phyloP scores from a whole-genome alignment of 176 grass and related monocot species.

The Avena eriantha region DNA sequence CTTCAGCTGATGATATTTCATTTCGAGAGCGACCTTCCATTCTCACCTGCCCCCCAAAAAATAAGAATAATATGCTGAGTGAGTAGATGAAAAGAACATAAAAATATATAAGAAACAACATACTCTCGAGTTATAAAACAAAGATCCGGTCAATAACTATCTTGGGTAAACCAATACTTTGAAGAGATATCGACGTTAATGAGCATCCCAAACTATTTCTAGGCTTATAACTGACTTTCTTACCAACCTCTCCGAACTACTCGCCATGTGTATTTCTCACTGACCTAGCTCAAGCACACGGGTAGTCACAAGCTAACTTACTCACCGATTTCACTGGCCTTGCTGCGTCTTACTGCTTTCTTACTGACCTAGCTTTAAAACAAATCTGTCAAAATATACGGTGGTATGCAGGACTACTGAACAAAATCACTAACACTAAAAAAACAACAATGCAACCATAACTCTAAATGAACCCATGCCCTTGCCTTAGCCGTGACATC shows the following conservation, averaged over 20 bases:
- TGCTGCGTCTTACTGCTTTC: not conserved
- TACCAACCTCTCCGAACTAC: not conserved
- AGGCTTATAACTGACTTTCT: not conserved
- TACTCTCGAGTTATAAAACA: not conserved
- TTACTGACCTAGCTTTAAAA: not conserved
- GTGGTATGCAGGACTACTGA: not conserved
- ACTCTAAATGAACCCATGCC: not conserved
- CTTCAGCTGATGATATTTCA: slow-evolving; percentile 72
- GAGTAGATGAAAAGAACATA: not conserved
- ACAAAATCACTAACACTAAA: not conserved
- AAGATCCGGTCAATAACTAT: not conserved
- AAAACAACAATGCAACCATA: not conserved
- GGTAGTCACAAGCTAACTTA: not conserved
- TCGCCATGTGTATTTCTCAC: not conserved
- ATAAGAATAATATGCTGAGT: not conserved
- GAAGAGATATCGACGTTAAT: not conserved
- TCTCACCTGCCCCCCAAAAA: not conserved
- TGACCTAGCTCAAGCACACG: slow-evolving; percentile 2
- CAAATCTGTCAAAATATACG: not conserved
- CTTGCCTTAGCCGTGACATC: not conserved
- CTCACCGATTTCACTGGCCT: not conserved
- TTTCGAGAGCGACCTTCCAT: slow-evolving; percentile 57
- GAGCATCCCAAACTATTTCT: not conserved
- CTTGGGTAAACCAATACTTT: not conserved
- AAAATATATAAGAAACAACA: not conserved